Percentiles rank a stretch among this genome's conserved stretches.
These are phyloP conservation scores for Gloeophyllum trabeum DNA, from an alignment of 768 basidiomycete species.

Conservation along the genomic window DNA sequence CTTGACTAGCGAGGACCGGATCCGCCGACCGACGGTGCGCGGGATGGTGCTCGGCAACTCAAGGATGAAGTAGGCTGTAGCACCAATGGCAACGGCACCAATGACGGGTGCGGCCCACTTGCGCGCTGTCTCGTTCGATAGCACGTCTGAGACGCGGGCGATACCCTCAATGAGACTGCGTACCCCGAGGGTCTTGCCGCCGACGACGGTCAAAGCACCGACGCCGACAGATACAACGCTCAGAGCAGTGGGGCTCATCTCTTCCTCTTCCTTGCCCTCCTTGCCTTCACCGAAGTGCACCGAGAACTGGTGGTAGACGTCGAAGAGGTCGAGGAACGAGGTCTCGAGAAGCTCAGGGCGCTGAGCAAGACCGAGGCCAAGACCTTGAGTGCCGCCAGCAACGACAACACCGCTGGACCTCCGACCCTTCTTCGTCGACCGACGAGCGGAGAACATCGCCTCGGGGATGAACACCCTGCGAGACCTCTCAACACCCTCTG, in stretches of 20 bases:
- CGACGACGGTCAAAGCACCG: constrained; percentile 84
- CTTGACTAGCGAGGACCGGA: constrained; percentile 50
- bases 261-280: constrained; percentile 26
- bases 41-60: constrained; percentile 88
- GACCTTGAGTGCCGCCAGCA: constrained; percentile 67
- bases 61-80: constrained; percentile 70
- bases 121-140: constrained; percentile 70
- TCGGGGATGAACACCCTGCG: constrained; percentile 90
- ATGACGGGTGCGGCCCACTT: constrained; percentile 84
- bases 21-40: constrained; percentile 77
- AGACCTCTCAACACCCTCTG: constrained; percentile 69
- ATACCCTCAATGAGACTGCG: constrained; percentile 70
- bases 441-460: constrained; percentile 79
- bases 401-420: constrained; percentile 39
- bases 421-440: constrained; percentile 28
- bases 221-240: constrained; percentile 67
- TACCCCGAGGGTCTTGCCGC: constrained; percentile 70
- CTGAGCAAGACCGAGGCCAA: constrained; percentile 74
- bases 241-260: constrained; percentile 48
- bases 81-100: constrained; percentile 64
- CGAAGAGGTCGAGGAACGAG: constrained; percentile 76
- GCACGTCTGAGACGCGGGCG: constrained; percentile 63
- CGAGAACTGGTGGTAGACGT: constrained; percentile 72
- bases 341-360: constrained; percentile 73
- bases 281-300: constrained; percentile 52